Base-by-base conservation (phyloP, 1,284 basidiomycete genomes). In the Naganishia albida region DNA sequence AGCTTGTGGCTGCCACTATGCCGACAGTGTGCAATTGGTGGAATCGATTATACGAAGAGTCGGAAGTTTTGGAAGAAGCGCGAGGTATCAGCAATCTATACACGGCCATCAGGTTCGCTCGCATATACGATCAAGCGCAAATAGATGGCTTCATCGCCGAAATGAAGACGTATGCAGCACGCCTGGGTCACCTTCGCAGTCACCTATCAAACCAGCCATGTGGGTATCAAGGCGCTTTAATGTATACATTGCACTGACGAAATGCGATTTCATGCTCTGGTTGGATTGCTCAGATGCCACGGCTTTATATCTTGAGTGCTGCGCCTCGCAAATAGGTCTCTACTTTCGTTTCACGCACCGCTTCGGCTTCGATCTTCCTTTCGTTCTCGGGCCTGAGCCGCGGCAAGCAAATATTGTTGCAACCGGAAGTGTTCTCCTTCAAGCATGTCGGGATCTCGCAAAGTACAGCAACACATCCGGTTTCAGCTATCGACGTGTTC, bases 1-100 rank as follows among this genome's bases (percentile, higher is more conserved):
- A 50, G 18, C 15, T 34, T 40, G 12, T 42, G 15, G 57, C 57
- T 7, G 26, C 10, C 18, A 60, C 25, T n/a, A 50, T 50, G 20
- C 57, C 57, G n/a, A 50, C 57, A 39, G 39, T 60, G 15, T 60
- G 46, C 13, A 48, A 16, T 34, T 60, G 57, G 57, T 60, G 57
- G 57, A 60, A 40, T 40, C 20, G 18, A 8, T 20, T 60, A 25
- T 23, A 39, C 3, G 38, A 50, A 26, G 57, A 60, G 25, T 60
- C 57, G 3, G 28, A 38, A 49, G 38, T 60, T 25, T 34, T 60
- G 34, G 57, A 49, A 12, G 18, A 50, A 3, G 46, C 30, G 34
- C 30, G 38, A 26, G 18, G 7, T 18, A 60, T 60, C 20, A 46
- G 46, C 8, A 46, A 60, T 16, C 12, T 34, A 3, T 60, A 50